These are phyloP conservation scores for Pochonia chlamydosporia DNA, from an alignment of 2,329 filamentous ascomycete species.

Conservation along the genomic window DNA sequence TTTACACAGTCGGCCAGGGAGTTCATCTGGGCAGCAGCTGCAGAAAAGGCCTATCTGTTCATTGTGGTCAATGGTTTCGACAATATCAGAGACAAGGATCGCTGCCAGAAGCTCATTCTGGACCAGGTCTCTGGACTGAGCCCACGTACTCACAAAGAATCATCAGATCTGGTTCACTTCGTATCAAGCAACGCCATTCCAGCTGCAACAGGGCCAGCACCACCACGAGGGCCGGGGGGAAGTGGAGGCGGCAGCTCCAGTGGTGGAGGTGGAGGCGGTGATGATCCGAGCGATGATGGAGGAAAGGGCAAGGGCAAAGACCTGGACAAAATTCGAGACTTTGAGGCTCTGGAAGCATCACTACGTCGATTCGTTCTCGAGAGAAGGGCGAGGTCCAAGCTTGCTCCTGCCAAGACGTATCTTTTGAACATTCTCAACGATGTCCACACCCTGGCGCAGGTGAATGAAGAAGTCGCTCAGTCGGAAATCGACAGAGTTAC, in stretches of 20 bases:
- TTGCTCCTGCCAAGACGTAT: constrained; percentile 93
- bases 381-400: constrained; percentile 89
- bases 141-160: constrained; percentile 87
- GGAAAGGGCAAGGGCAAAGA: constrained; percentile 68
- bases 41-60: constrained; percentile 98
- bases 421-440: constrained; percentile 90
- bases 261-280: constrained; percentile 50
- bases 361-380: constrained; percentile 90
- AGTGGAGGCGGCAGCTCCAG: constrained; percentile 47
- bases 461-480: constrained; percentile 83
- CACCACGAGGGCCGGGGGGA: constrained; percentile 49
- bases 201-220: constrained; percentile 54
- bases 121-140: constrained; percentile 87
- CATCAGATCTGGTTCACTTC: constrained; percentile 89
- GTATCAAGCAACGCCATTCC: constrained; percentile 96
- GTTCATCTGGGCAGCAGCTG: constrained; percentile 91
- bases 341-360: constrained; percentile 83
- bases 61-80: constrained; percentile 98
- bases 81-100: constrained; percentile 82
- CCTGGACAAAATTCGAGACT: constrained; percentile 82
- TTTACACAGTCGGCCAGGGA: constrained; percentile 97
- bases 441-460: constrained; percentile 71
- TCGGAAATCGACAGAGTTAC: constrained; percentile 79
- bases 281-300: constrained; percentile 20
- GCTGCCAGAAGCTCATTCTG: constrained; percentile 87